These are phyloP conservation scores for Thalassia testudinum DNA, from an alignment of 116 monocot species.

Conservation along the genomic window DNA sequence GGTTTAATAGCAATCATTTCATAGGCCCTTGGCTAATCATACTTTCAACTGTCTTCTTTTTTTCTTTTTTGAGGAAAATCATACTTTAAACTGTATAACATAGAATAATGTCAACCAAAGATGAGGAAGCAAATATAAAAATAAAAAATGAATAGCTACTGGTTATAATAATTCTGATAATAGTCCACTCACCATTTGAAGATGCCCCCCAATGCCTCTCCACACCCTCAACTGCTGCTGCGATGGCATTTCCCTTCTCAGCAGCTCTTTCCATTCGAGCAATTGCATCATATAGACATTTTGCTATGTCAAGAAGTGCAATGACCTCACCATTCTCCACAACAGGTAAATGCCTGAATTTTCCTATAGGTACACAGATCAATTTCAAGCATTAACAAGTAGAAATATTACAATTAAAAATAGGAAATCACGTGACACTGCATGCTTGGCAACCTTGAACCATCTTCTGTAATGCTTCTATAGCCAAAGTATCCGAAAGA, in stretches of 20 bases:
- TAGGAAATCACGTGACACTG: too few species aligned
- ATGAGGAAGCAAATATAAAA: too few species aligned
- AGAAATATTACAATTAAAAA: too few species aligned
- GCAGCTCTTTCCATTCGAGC: slow-evolving; percentile 93
- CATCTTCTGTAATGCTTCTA: slow-evolving; percentile 99
- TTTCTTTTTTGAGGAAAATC: too few species aligned
- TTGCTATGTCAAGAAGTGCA: slow-evolving; percentile 95
- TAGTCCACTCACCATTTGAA: slow-evolving; percentile 39
- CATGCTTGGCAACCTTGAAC: slow-evolving; percentile 53
- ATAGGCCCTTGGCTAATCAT: too few species aligned
- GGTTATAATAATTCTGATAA: neutral
- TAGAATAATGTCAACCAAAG: too few species aligned
- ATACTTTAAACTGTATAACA: too few species aligned
- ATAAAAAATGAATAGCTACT: too few species aligned
- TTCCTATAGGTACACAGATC: slow-evolving; percentile 31
- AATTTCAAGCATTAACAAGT: too few species aligned
- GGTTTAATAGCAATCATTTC: too few species aligned
- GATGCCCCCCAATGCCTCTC: slow-evolving; percentile 90
- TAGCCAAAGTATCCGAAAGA: slow-evolving; percentile 92
- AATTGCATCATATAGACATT: slow-evolving; percentile 98
- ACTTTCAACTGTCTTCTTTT: too few species aligned
- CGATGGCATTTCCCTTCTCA: slow-evolving; percentile 96
- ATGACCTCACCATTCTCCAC: slow-evolving; percentile 97
- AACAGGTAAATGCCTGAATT: slow-evolving; percentile 94
- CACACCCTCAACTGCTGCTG: slow-evolving; percentile 90